Evolutionary conservation across 169 alveolate species (phyloP), one percentile per base, ranked within the genome.

Genomic region (Eimeria necatrix): DNA sequence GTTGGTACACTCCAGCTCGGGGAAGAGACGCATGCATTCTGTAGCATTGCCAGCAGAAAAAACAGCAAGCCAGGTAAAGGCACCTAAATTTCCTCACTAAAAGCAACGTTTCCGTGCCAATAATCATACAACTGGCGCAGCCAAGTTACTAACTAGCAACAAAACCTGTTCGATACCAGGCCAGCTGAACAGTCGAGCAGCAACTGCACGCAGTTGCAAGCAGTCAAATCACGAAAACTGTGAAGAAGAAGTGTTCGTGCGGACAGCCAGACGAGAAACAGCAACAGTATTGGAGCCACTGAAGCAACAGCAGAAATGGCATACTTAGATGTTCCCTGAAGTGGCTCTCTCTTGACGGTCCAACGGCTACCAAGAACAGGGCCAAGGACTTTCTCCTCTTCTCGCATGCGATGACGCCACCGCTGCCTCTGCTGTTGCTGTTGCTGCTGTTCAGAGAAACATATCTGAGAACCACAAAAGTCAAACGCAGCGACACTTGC

Each of bases 341-440:
- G 74, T 9, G 95, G 52, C 41, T 90, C 95, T 24, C 78, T 59
- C 83, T 71, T 90, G 51, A 90, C 80, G 18, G 80, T 61, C 95
- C 95, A 90, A 16, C 90, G 89, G 20, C 60, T 90, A 4, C 95
- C 95, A 56, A 90, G 85, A 59, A 90, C 18, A 14, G 48, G 68
- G 80, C 83, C 88, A 10, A 90, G 70, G 41, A 84, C 71, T 52
- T 90, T 90, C 70, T 51, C 76, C 41, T 90, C 95, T 53, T 90
- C 95, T 32, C 46, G 52, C 95, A 70, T 73, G 74, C 85, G 73
- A 52, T 74, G 89, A 22, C 95, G 95, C 95, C 95, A 90, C 18
- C 74, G 64, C 70, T 90, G 95, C 56, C 90, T 41, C 83, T 81
- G 95, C 41, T 76, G 89, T 71, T 90, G 88, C 83, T 76, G 89